Evolutionary conservation across 768 basidiomycete genomes (phyloP).

Genomic region (Calvatia gigantea): DNA sequence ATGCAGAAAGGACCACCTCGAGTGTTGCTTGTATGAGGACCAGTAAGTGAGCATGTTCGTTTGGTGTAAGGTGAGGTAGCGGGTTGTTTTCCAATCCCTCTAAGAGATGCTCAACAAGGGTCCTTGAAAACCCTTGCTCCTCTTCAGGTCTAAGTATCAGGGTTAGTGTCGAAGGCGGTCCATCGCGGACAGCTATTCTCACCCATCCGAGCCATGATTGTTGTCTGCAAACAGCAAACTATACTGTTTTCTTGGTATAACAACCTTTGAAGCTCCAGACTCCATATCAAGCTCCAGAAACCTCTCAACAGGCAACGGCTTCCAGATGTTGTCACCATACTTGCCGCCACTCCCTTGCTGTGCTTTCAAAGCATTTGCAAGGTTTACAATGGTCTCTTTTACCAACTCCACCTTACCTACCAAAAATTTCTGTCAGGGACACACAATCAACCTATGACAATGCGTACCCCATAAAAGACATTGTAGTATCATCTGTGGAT

Average conservation of each 20-base stretch:
- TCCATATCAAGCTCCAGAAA: slow-evolving; percentile 42
- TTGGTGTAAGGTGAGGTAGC: slow-evolving; percentile 67
- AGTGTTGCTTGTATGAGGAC: slow-evolving; percentile 85
- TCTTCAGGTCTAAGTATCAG: slow-evolving; percentile 40
- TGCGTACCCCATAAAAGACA: slow-evolving; percentile 86
- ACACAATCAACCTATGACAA: background rate
- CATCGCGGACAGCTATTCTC: slow-evolving; percentile 15
- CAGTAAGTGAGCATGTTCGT: slow-evolving; percentile 81
- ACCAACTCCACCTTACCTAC: slow-evolving; percentile 83
- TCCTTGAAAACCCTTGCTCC: slow-evolving; percentile 53
- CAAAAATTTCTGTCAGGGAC: background rate
- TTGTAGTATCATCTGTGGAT: slow-evolving; percentile 90
- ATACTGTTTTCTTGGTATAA: slow-evolving; percentile 36
- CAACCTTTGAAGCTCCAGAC: slow-evolving; percentile 12
- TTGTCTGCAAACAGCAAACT: slow-evolving; percentile 50
- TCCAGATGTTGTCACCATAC: slow-evolving; percentile 30
- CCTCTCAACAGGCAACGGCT: slow-evolving; percentile 53
- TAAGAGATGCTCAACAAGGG: slow-evolving; percentile 58
- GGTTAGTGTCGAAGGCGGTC: background rate
- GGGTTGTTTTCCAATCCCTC: slow-evolving; percentile 59
- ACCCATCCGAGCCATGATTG: slow-evolving; percentile 41
- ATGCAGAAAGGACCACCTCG: slow-evolving; percentile 49
- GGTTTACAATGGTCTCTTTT: slow-evolving; percentile 71
- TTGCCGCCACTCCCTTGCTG: slow-evolving; percentile 18
- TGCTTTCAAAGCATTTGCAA: slow-evolving; percentile 42